phyloP scores from a whole-genome alignment of 1,284 basidiomycete species.

The Fomitopsis schrenkii region DNA sequence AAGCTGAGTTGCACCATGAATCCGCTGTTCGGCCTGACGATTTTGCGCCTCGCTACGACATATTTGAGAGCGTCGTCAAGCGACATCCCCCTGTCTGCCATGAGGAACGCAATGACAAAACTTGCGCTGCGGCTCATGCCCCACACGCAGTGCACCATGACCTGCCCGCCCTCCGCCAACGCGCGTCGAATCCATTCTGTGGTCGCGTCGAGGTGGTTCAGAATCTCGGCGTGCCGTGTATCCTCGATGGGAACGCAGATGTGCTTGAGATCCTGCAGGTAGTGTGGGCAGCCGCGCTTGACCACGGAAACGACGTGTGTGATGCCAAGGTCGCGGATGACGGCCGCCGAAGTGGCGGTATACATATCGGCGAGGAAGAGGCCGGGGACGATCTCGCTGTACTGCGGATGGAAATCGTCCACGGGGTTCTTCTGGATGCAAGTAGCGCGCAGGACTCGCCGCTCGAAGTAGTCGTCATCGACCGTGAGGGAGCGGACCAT shows the following conservation, averaged over 20 bases:
- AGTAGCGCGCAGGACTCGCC: conserved; percentile 14
- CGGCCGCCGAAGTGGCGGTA: conserved; percentile 22
- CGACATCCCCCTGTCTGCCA: conserved; percentile 28
- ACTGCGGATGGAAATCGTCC: conserved; percentile 23
- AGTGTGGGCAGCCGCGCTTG: conserved; percentile 9
- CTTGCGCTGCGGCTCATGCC: conserved; percentile 46
- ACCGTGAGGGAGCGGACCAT: conserved; percentile 19
- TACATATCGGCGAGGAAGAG: conserved; percentile 27
- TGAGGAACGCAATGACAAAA: conserved; percentile 43
- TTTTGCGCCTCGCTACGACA: conserved; percentile 17
- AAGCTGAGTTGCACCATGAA: conserved; percentile 25
- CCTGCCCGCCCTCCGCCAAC: conserved; percentile 13
- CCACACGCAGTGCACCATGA: conserved; percentile 45
- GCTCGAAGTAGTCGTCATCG: conserved; percentile 21
- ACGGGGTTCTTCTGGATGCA: conserved; percentile 18
- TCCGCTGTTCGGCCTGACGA: conserved; percentile 27
- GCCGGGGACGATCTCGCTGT: conserved; percentile 25
- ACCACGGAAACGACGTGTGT: conserved; percentile 28
- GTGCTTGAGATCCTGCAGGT: conserved; percentile 13
- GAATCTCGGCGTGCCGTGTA: conserved; percentile 13
- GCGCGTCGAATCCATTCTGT: conserved; percentile 20
- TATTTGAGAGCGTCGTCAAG: conserved; percentile 20
- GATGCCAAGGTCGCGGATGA: conserved; percentile 21
- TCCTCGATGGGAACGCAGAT: conserved; percentile 26
- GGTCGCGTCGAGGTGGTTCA: conserved; percentile 18